Percentiles rank a stretch among this genome's conserved stretches.
phyloP scores from a whole-genome alignment of 805 yeast species.

The Cyberlindnera xishuangbannaensis region DNA sequence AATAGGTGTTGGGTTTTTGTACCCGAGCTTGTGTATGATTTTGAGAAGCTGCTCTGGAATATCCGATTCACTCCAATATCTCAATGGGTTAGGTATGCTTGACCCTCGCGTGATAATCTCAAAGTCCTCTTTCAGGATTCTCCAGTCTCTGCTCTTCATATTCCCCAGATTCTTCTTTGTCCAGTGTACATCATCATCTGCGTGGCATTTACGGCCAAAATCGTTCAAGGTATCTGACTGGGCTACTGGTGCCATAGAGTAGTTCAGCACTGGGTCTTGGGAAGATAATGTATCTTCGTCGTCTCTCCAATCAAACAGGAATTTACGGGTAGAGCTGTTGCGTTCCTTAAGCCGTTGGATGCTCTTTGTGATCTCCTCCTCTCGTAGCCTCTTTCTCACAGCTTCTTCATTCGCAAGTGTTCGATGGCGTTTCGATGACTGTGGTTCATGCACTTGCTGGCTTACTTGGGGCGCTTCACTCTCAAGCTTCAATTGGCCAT shows the following conservation, averaged over 20 bases:
- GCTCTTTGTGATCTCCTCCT: constrained; percentile 1
- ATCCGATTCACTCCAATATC: constrained; percentile 66
- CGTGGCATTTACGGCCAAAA: background rate
- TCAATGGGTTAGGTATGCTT: constrained; percentile 46
- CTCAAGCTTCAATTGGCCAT: constrained; percentile 27
- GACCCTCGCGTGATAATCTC: constrained; percentile 52
- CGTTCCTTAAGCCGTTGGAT: constrained; percentile 2
- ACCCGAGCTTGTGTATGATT: constrained; percentile 38
- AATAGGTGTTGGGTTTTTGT: constrained; percentile 76
- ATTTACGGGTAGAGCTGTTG: constrained; percentile 31
- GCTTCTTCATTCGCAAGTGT: background rate
- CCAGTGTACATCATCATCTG: constrained; percentile 46
- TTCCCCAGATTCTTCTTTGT: constrained; percentile 50
- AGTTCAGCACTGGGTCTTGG: constrained; percentile 28
- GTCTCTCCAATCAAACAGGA: constrained; percentile 64
- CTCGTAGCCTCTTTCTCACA: constrained; percentile 2
- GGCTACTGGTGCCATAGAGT: constrained; percentile 4
- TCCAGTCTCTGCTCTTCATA: constrained; percentile 87
- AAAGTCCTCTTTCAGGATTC: constrained; percentile 75
- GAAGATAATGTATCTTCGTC: constrained; percentile 57
- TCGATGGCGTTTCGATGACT: background rate
- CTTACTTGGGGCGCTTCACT: constrained; percentile 13
- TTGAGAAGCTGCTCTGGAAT: constrained; percentile 39
- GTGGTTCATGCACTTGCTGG: too few relatives aligned
- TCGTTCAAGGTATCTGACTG: background rate